Conservation (phyloP, 169 alveolate genomes). For the Eimeria maxima region DNA sequence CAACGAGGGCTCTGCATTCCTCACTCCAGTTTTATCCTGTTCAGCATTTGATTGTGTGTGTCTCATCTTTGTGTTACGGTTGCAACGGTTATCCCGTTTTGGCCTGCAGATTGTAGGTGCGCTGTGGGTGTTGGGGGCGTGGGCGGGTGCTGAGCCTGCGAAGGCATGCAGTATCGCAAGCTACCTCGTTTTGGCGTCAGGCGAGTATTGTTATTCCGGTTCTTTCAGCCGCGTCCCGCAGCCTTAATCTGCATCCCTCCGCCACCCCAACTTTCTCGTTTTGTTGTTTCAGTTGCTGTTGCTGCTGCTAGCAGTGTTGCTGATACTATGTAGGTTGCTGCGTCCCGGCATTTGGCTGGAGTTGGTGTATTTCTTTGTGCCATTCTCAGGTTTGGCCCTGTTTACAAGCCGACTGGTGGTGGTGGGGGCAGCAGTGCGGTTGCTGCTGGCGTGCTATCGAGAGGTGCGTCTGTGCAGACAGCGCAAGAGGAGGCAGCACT, state of each 20-base stretch:
- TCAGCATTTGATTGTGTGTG: not conserved
- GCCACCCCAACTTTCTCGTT: not conserved
- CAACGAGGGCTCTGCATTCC: not conserved
- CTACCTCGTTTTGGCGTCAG: slow-evolving; percentile 11
- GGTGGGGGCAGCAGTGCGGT: slow-evolving; percentile 52
- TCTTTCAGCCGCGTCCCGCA: not conserved
- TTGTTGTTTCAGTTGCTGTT: not conserved
- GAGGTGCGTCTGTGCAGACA: slow-evolving; percentile 47
- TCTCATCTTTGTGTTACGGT: not conserved
- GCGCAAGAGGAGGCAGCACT: slow-evolving; percentile 53
- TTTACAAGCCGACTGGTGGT: slow-evolving; percentile 29
- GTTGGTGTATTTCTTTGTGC: not conserved
- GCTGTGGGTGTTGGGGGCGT: slow-evolving; percentile 70
- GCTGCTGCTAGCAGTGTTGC: not conserved
- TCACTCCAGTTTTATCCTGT: no score
- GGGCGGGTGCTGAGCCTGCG: slow-evolving; percentile 58
- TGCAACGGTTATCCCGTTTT: not conserved
- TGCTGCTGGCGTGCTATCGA: slow-evolving; percentile 17
- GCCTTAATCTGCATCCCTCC: not conserved
- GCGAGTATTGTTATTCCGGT: not conserved
- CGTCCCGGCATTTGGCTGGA: not conserved
- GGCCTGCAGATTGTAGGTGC: slow-evolving; percentile 52
- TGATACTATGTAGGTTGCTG: not conserved
- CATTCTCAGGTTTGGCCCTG: slow-evolving; percentile 19
- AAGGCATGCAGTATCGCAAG: slow-evolving; percentile 49